Percentiles rank a stretch among this genome's conserved stretches.
Conservation (phyloP, 208 protist species). For the Crithidia bombi region DNA sequence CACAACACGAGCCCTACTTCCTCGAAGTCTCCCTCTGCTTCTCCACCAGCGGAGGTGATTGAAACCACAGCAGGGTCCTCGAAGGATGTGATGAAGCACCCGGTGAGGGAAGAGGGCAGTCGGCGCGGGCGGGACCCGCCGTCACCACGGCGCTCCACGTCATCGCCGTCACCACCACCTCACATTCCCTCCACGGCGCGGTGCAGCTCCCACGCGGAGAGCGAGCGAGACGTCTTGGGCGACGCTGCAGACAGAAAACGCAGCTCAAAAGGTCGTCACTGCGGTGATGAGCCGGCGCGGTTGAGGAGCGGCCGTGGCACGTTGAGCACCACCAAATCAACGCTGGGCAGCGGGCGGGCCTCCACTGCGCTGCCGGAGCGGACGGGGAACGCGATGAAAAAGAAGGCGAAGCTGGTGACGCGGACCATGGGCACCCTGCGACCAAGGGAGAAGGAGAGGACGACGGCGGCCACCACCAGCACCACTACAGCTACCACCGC, state of each 20-base stretch:
- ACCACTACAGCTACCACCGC: no score
- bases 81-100: no score
- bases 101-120: neutral
- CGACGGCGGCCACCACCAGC: neutral
- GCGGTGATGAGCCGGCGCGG: neutral
- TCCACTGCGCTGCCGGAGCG: neutral
- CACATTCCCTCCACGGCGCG: conserved; percentile 10
- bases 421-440: conserved; percentile 1
- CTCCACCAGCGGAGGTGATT: neutral
- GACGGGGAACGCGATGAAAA: neutral
- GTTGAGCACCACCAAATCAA: neutral
- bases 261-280: neutral
- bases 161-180: conserved; percentile 2
- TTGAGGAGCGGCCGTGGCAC: neutral
- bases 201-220: neutral
- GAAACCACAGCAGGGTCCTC: no score
- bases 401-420: neutral
- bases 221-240: neutral
- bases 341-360: neutral
- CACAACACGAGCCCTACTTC: neutral
- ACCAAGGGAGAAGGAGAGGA: neutral
- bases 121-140: neutral
- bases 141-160: conserved; percentile 10
- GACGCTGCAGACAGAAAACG: neutral
- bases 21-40: neutral